Percentiles rank a stretch among this genome's conserved stretches.
phyloP scores from a whole-genome alignment of 139 green algal genomes.

The Chlorella vulgaris region DNA sequence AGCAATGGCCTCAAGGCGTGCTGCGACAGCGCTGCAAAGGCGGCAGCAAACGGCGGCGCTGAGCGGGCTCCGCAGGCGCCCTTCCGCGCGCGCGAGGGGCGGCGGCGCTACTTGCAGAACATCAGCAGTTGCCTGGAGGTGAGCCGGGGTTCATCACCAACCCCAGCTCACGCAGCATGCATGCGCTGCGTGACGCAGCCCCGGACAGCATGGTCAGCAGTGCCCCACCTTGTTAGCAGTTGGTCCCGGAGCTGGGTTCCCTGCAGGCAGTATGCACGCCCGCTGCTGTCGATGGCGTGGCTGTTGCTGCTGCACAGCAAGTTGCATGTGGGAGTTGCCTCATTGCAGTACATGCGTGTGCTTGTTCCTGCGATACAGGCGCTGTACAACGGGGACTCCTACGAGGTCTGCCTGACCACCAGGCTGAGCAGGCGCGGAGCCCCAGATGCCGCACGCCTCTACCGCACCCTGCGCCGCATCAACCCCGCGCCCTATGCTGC shows the following conservation, averaged over 20 bases:
- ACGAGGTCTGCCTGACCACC: conserved; percentile 98
- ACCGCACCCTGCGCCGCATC: conserved; percentile 75
- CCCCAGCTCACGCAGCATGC: not conserved
- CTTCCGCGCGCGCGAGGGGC: conserved; percentile 61
- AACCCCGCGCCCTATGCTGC: conserved; percentile 93
- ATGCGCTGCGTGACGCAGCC: too few species aligned
- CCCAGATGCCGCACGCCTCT: conserved; percentile 63
- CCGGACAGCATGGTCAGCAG: too few species aligned
- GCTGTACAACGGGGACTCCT: conserved; percentile 88
- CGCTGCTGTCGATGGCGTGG: too few species aligned
- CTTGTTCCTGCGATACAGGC: conserved; percentile 15
- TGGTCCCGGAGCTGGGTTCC: too few species aligned
- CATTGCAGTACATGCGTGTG: too few species aligned
- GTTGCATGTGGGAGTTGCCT: too few species aligned
- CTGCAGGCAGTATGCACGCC: too few species aligned
- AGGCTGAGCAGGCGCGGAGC: conserved; percentile 39
- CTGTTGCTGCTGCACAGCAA: too few species aligned
- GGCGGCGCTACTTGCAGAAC: conserved; percentile 75
- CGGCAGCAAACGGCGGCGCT: not conserved
- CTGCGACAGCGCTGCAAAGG: too few species aligned
- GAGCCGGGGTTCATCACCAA: not conserved
- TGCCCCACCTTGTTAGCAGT: too few species aligned
- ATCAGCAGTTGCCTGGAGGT: conserved; percentile 71
- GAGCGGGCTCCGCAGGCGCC: not conserved
- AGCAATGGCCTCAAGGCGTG: too few species aligned